Base-by-base conservation (phyloP, 1,284 basidiomycete genomes). In the Apiotrichum akiyoshidainum region DNA sequence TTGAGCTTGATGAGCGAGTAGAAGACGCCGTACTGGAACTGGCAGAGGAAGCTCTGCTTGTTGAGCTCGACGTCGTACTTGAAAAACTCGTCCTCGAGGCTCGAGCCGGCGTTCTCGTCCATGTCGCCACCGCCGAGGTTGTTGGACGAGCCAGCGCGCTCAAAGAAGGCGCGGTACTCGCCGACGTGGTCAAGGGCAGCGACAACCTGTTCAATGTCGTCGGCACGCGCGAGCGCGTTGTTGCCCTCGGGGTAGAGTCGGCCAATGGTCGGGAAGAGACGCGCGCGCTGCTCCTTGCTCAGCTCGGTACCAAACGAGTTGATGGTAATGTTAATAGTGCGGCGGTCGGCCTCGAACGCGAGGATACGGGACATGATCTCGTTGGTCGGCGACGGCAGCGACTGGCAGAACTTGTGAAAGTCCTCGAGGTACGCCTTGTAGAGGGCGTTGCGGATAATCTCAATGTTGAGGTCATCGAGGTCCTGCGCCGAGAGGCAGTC, bases 361-460 rank as follows among this genome's bases (percentile, higher is more conserved):
- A 99, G 86, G 66, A 97, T 90, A 44, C 82, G 83, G 59, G 86
- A 83, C 94, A 97, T 97, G 65, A 92, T 86, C 52, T 94, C 91
- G 19, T 85, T 83, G 2, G 94, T 98, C 1, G 93, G 89, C 11
- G 86, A 84, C 34, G 91, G 89, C 21, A 99, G 80, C 5, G 86
- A 85, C 54, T 83, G 79, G 74, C 87, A 89, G 79, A 90, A 99
- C 62, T 82, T 77, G 81, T 94, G 85, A 77, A 99, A 99, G 79
- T 99, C 96, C 78, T 98, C 95, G 58, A 99, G 87, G 80, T 99
- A 99, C 16, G 94, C 89, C 79, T 97, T 98, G 85, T 99, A 99
- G 48, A 99, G 88, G n/a, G 95, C 94, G 80, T 99, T 99, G 49
- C 96, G 91, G 78, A 99, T 95, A 79, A 99, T 98, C 81, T 99